These are phyloP conservation scores for Aspergillus panamensis DNA, from an alignment of 495 filamentous ascomycete genomes.

Conservation along the genomic window DNA sequence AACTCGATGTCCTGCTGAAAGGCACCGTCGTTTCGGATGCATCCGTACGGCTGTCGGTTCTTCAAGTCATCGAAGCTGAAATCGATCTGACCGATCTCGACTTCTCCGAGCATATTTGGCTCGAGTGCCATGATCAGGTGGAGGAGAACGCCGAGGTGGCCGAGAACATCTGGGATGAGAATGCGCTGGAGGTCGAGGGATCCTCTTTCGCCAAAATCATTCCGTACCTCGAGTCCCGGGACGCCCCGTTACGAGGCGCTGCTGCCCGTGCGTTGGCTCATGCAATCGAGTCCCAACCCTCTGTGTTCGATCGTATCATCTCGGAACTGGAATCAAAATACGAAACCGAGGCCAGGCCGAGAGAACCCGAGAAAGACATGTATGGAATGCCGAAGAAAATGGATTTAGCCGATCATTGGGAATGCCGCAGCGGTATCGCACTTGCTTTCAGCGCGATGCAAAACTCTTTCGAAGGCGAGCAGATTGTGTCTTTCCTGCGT, in stretches of 20 bases:
- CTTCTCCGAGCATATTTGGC: conserved; percentile 88
- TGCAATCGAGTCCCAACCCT: conserved; percentile 55
- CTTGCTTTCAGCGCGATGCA: conserved; percentile 81
- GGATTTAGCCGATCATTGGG: conserved; percentile 84
- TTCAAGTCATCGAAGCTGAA: conserved; percentile 88
- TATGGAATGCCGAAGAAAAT: conserved; percentile 90
- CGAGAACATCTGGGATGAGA: conserved; percentile 90
- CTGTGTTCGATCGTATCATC: conserved; percentile 55
- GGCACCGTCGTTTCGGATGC: conserved; percentile 74
- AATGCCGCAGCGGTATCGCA: conserved; percentile 80
- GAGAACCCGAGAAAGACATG: conserved; percentile 75
- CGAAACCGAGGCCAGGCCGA: conserved; percentile 71
- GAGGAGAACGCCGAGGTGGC: conserved; percentile 85
- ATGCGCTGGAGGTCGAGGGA: conserved; percentile 69
- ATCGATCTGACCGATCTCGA: conserved; percentile 83
- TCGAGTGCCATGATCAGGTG: conserved; percentile 84
- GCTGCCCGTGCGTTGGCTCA: conserved; percentile 80
- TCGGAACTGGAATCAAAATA: conserved; percentile 65
- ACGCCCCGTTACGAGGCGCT: conserved; percentile 76
- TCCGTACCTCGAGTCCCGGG: conserved; percentile 73
- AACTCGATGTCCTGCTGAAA: conserved; percentile 66
- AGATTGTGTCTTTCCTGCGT: conserved; percentile 71
- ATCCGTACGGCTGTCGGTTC: conserved; percentile 75
- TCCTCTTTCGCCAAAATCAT: conserved; percentile 61
- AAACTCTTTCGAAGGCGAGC: conserved; percentile 57